phyloP scores from a whole-genome alignment of 1,284 basidiomycete genomes.

The Ustilago trichophora region DNA sequence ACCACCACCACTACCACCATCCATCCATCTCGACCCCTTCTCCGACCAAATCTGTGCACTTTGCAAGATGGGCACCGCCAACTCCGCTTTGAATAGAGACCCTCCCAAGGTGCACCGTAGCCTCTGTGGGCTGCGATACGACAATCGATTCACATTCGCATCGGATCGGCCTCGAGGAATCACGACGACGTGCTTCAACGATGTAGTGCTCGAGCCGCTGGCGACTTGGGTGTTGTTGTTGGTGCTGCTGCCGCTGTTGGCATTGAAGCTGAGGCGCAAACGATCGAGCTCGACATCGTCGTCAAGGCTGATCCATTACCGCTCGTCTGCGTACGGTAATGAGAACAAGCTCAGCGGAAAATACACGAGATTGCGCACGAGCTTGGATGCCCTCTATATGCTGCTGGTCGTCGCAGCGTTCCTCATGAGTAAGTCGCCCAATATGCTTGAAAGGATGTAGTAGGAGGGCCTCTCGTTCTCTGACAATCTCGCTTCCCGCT shows the following conservation, averaged over 20 bases:
- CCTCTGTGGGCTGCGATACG: constrained; percentile 29
- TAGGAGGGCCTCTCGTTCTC: too few relatives aligned
- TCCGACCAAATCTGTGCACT: too few relatives aligned
- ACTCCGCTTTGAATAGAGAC: constrained; percentile 16
- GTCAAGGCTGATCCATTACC: constrained; percentile 26
- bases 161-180: constrained; percentile 18
- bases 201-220: constrained; percentile 49
- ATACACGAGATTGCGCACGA: constrained; percentile 8
- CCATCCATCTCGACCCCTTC: not conserved
- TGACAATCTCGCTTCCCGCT: not conserved
- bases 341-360: constrained; percentile 12
- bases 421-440: constrained; percentile 55
- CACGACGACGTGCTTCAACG: constrained; percentile 52
- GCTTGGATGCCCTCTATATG: constrained; percentile 34
- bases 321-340: constrained; percentile 11
- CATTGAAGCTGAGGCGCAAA: constrained; percentile 1
- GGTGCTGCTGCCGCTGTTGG: constrained; percentile 28
- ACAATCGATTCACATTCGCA: constrained; percentile 31
- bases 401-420: constrained; percentile 46
- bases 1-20: constrained; percentile 4
- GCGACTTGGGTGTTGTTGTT: constrained; percentile 48
- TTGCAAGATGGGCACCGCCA: constrained; percentile 8
- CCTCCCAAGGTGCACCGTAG: constrained; percentile 30
- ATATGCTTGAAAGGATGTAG: too few relatives aligned
- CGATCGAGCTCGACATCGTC: constrained; percentile 4